phyloP scores from a whole-genome alignment of 129 eudicot species.

The Mikania micrantha region DNA sequence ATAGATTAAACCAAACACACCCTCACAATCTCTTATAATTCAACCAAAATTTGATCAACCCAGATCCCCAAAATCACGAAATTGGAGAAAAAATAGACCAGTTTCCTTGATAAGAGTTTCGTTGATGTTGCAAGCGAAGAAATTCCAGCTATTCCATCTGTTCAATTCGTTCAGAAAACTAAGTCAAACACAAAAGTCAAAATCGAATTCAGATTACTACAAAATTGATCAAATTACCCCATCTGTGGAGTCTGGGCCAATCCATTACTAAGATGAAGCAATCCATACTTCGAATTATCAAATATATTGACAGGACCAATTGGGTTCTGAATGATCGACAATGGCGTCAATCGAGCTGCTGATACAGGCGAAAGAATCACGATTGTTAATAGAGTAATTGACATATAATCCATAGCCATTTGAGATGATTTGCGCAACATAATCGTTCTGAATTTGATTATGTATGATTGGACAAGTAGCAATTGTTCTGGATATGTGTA shows the following conservation, averaged over 20 bases:
- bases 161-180: slow-evolving; percentile 7
- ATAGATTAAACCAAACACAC: background rate
- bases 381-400: background rate
- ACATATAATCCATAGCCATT: slow-evolving; percentile 4
- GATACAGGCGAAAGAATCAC: slow-evolving; percentile 26
- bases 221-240: slow-evolving; percentile 48
- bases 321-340: slow-evolving; percentile 10
- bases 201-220: background rate
- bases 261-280: slow-evolving; percentile 65
- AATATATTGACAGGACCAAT: slow-evolving; percentile 28
- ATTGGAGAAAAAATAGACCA: slow-evolving; percentile 37
- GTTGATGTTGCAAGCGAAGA: slow-evolving; percentile 77
- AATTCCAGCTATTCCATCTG: slow-evolving; percentile 99
- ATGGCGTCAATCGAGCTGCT: slow-evolving; percentile 27
- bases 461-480: no score
- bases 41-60: no score
- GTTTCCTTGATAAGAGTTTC: slow-evolving; percentile 91
- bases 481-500: no score
- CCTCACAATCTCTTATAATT: background rate
- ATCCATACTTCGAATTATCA: slow-evolving; percentile 66
- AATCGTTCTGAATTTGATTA: no score
- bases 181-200: background rate
- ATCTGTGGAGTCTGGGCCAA: slow-evolving; percentile 85
- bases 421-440: background rate
- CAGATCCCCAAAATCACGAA: background rate